A percentile compares a stretch with the other conserved stretches of the same genome.
Conservation (phyloP, 1,284 basidiomycete species). For the Trametes polyzona region DNA sequence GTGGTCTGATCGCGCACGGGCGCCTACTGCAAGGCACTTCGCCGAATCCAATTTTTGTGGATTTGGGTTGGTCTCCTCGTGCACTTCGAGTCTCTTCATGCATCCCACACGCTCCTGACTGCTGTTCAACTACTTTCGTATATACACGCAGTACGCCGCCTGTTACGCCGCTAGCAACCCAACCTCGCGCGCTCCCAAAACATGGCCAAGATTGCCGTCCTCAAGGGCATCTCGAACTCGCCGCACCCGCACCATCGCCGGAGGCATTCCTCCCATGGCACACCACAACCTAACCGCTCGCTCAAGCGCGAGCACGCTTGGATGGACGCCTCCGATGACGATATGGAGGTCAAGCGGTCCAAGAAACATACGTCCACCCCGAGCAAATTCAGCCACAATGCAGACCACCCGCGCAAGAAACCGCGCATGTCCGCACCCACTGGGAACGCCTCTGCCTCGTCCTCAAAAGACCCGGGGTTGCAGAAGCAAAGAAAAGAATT, state of each 20-base stretch:
- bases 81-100: no score
- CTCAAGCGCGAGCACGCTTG: constrained; percentile 32
- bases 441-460: constrained; percentile 3
- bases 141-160: no score
- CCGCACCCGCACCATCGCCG: constrained; percentile 6
- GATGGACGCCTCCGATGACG: constrained; percentile 37
- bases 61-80: not conserved
- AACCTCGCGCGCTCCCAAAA: not conserved
- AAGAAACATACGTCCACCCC: constrained; percentile 11
- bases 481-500: constrained; percentile 69
- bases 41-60: constrained; percentile 7
- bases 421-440: constrained; percentile 18
- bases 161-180: no score
- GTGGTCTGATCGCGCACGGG: constrained; percentile 1
- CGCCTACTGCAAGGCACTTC: not conserved
- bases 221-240: constrained; percentile 28
- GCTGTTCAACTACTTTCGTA: no score
- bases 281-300: constrained; percentile 12
- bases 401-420: constrained; percentile 25
- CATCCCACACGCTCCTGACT: no score
- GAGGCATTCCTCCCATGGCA: constrained; percentile 7
- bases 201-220: constrained; percentile 28
- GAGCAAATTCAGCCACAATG: constrained; percentile 13
- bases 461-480: constrained; percentile 35
- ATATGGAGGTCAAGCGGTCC: constrained; percentile 28